A percentile compares a stretch with the other conserved stretches of the same genome.
phyloP scores from a whole-genome alignment of 2,329 filamentous ascomycete genomes.

The Cadophora sp. region DNA sequence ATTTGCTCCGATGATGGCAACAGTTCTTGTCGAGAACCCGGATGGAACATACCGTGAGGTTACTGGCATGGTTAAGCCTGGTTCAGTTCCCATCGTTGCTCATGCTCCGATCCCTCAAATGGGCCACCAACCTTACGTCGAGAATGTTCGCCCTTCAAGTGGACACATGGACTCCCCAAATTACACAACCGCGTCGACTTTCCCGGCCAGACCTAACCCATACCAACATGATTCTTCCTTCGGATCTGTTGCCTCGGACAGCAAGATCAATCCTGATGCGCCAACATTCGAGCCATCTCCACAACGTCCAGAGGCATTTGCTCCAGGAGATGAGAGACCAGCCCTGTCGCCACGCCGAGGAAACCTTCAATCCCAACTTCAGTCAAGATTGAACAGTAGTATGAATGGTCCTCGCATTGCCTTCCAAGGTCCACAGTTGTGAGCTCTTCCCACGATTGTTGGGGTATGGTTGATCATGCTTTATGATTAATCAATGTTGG shows the following conservation, averaged over 20 bases:
- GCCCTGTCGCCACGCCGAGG: slow-evolving; percentile 27
- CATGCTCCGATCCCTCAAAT: slow-evolving; percentile 16
- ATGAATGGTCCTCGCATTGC: slow-evolving; percentile 14
- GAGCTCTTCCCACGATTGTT: not conserved
- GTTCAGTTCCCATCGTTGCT: slow-evolving; percentile 24
- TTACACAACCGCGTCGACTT: not conserved
- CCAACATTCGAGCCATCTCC: slow-evolving; percentile 19
- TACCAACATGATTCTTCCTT: slow-evolving; percentile 20
- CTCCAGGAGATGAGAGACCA: slow-evolving; percentile 1
- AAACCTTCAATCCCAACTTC: slow-evolving; percentile 24
- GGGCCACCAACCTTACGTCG: not conserved
- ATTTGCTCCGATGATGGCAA: slow-evolving; percentile 15
- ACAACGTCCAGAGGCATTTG: not conserved
- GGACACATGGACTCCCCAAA: not conserved
- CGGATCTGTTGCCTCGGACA: slow-evolving; percentile 22
- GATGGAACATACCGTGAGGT: slow-evolving; percentile 19
- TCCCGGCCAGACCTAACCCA: slow-evolving; percentile 20
- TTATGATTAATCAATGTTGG: slow-evolving; percentile 6
- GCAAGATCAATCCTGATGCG: slow-evolving; percentile 22
- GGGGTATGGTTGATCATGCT: not conserved
- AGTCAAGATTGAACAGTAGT: slow-evolving; percentile 29
- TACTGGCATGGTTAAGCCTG: slow-evolving; percentile 24
- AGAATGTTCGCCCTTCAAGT: slow-evolving; percentile 12
- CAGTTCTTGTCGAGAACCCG: slow-evolving; percentile 25
- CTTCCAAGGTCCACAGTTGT: slow-evolving; percentile 7